phyloP scores from a whole-genome alignment of 177 flowering plant genomes.

The Vitis hybrid region DNA sequence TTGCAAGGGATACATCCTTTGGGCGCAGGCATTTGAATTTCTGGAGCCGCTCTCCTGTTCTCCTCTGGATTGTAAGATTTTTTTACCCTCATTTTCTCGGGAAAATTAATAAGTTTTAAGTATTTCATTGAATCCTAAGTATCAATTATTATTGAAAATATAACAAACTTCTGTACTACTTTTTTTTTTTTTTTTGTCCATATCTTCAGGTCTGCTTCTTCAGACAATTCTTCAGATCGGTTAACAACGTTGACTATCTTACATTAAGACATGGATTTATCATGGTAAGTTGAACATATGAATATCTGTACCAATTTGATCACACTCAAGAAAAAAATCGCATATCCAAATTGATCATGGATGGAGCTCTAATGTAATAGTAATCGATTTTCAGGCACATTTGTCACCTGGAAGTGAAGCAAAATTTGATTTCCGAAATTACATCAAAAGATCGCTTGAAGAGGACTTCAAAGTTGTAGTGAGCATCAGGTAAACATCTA shows the following conservation, averaged over 20 bases:
- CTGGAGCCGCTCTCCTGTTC: constrained; percentile 47
- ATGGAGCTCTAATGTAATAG: not conserved
- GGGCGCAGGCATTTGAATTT: constrained; percentile 58
- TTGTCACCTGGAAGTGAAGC: constrained; percentile 51
- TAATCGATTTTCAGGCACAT: constrained; percentile 52
- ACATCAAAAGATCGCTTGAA: constrained; percentile 64
- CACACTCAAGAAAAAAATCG: not conserved
- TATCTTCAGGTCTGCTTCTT: constrained; percentile 56
- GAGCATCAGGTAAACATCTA: constrained; percentile 46
- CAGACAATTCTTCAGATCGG: constrained; percentile 62
- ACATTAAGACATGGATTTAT: constrained; percentile 71
- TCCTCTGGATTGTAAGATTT: constrained; percentile 55
- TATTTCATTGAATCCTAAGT: not conserved
- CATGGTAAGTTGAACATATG: constrained; percentile 29
- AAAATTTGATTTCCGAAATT: constrained; percentile 63
- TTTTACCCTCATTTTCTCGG: not conserved
- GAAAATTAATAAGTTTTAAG: not conserved
- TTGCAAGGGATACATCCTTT: constrained; percentile 67
- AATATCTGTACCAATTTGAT: not conserved
- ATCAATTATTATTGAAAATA: not conserved
- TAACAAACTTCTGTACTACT: not conserved
- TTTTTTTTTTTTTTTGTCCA: not conserved
- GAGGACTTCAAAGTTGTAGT: constrained; percentile 76
- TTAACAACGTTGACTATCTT: constrained; percentile 60
- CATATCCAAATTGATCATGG: not conserved